These are phyloP conservation scores for Aspergillus quadricinctus DNA, from an alignment of 2,329 filamentous ascomycete genomes.

Conservation along the genomic window DNA sequence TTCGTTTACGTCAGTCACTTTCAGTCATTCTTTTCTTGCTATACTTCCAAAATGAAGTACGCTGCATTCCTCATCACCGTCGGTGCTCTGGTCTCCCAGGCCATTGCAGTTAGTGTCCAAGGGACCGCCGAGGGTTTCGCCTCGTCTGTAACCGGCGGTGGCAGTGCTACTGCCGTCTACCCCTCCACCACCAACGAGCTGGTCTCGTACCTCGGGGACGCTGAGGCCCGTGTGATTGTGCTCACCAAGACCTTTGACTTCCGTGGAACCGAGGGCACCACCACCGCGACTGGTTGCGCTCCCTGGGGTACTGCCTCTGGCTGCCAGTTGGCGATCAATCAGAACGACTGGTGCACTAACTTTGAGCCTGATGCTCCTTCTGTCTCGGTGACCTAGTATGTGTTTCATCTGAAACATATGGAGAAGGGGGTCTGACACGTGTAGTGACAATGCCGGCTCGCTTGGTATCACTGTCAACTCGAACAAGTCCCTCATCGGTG, in stretches of 20 bases:
- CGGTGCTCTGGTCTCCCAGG: not conserved
- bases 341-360: constrained; percentile 57
- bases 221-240: constrained; percentile 53
- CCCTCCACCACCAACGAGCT: constrained; percentile 54
- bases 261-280: constrained; percentile 29
- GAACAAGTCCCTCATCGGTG: constrained; percentile 57
- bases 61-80: not conserved
- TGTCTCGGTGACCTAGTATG: constrained; percentile 36
- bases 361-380: constrained; percentile 52
- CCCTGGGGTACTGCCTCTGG: constrained; percentile 52
- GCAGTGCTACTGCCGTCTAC: constrained; percentile 50
- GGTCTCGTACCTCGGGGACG: constrained; percentile 55
- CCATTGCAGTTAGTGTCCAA: constrained; percentile 15
- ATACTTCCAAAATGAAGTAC: not conserved
- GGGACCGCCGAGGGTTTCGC: constrained; percentile 47
- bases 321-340: constrained; percentile 59
- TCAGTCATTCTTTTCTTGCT: not conserved
- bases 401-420: not conserved
- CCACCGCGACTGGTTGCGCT: constrained; percentile 52
- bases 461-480: constrained; percentile 50
- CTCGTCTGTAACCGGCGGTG: constrained; percentile 57
- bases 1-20: not conserved
- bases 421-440: not conserved
- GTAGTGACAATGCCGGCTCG: constrained; percentile 48
- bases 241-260: constrained; percentile 24